Evolutionary conservation across 164 flowering plant species (phyloP).

Genomic region (Tetracentron sinense): DNA sequence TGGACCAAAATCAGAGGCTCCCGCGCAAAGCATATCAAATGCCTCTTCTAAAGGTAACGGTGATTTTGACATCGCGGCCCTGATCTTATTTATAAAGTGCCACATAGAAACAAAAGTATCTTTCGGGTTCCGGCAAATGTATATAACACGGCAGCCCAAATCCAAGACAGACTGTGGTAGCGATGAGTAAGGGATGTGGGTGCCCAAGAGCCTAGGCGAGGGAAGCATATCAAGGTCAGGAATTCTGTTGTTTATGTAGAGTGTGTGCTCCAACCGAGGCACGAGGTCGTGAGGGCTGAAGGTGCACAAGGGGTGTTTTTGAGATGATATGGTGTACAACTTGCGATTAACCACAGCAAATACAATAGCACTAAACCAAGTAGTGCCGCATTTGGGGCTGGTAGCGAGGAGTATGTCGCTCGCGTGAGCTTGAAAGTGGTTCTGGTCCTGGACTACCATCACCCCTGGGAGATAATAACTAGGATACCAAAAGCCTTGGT

Average conservation of each 20-base stretch:
- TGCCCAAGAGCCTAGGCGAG: constrained; percentile 9
- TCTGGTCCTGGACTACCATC: background rate
- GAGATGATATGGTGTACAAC: background rate
- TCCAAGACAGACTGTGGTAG: constrained; percentile 9
- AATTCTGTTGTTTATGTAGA: background rate
- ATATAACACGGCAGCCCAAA: constrained; percentile 8
- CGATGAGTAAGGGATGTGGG: constrained; percentile 17
- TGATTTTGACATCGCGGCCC: background rate
- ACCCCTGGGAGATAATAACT: background rate
- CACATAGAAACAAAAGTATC: constrained; percentile 23
- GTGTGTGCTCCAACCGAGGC: constrained; percentile 12
- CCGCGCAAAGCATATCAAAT: constrained; percentile 22
- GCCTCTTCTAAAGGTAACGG: constrained; percentile 13
- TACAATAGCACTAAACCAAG: constrained; percentile 15
- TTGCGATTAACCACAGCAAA: constrained; percentile 13
- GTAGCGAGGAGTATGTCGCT: constrained; percentile 2
- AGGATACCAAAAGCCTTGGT: constrained; percentile 14
- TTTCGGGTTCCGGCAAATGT: constrained; percentile 19
- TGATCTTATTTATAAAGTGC: constrained; percentile 11
- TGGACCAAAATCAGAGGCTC: constrained; percentile 18
- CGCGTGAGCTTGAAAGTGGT: constrained; percentile 9
- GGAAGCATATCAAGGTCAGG: background rate
- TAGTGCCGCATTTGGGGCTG: constrained; percentile 16
- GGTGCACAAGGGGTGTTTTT: constrained; percentile 15
- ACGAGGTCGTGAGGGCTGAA: constrained; percentile 18